A percentile compares a stretch with the other conserved stretches of the same genome.
phyloP scores from a whole-genome alignment of 805 yeast genomes.

The Kuraishia borneana region DNA sequence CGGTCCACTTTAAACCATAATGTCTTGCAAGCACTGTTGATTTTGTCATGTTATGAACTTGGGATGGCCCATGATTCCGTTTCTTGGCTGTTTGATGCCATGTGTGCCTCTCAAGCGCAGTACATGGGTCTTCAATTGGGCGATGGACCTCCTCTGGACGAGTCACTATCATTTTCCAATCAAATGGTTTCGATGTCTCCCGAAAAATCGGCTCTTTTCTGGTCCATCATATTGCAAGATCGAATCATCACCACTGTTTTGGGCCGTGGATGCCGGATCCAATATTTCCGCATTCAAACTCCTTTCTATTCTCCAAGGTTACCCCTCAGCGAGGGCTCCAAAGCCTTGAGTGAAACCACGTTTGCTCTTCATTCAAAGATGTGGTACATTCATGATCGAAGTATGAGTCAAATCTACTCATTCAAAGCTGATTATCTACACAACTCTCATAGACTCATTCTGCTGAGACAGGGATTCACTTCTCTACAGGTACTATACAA shows the following conservation, averaged over 20 bases:
- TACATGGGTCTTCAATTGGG: slow-evolving; percentile 14
- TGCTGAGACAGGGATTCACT: slow-evolving; percentile 17
- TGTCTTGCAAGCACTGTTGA: slow-evolving; percentile 16
- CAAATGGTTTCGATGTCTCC: slow-evolving; percentile 9
- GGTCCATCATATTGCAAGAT: slow-evolving; percentile 22
- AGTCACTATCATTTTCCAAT: not conserved
- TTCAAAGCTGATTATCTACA: slow-evolving; percentile 21
- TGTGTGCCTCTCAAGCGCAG: slow-evolving; percentile 18
- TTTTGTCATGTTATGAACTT: slow-evolving; percentile 19
- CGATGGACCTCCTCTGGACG: slow-evolving; percentile 3
- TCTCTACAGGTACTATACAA: slow-evolving; percentile 11
- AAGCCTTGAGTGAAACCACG: slow-evolving; percentile 11
- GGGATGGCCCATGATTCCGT: slow-evolving; percentile 21
- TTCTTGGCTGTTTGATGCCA: slow-evolving; percentile 21
- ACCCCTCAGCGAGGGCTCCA: not conserved
- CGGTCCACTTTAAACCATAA: slow-evolving; percentile 10
- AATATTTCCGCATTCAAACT: slow-evolving; percentile 18
- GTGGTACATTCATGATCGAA: slow-evolving; percentile 21
- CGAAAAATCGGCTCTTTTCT: slow-evolving; percentile 12
- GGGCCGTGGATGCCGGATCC: slow-evolving; percentile 22
- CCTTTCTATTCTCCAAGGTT: slow-evolving; percentile 15
- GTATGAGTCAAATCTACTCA: slow-evolving; percentile 21
- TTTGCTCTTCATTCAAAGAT: slow-evolving; percentile 18
- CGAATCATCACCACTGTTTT: slow-evolving; percentile 20
- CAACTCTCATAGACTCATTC: slow-evolving; percentile 17